Conservation (phyloP, 441 rosid species). For the Eutrema salsugineum region DNA sequence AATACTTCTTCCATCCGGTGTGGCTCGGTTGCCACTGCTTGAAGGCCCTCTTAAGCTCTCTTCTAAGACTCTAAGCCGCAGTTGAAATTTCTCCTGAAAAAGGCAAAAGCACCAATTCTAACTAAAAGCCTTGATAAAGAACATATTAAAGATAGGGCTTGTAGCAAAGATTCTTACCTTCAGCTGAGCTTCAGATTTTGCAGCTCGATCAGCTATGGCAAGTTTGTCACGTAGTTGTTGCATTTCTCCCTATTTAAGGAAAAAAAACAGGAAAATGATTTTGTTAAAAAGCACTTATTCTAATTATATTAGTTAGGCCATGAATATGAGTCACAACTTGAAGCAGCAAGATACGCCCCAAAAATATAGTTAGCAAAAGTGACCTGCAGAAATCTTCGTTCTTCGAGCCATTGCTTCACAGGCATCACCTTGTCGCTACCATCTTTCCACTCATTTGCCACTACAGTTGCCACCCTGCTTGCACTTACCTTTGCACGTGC, state of each 20-base stretch:
- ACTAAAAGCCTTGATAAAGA: not conserved
- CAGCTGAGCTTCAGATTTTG: conserved; percentile 89
- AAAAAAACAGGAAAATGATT: not conserved
- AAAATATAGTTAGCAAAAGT: not conserved
- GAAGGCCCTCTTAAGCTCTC: conserved; percentile 82
- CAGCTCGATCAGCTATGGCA: conserved; percentile 73
- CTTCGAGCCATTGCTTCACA: conserved; percentile 97
- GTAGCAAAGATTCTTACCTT: conserved; percentile 45
- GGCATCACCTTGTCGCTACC: conserved; percentile 98
- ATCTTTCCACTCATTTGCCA: conserved; percentile 98
- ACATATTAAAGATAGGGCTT: not conserved
- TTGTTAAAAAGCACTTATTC: not conserved
- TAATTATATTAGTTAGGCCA: not conserved
- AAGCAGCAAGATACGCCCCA: conserved; percentile 5
- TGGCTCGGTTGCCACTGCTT: conserved; percentile 42
- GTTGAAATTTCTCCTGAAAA: conserved; percentile 77
- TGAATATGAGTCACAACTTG: not conserved
- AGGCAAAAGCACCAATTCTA: not conserved
- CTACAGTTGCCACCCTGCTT: conserved; percentile 90
- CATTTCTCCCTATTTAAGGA: conserved; percentile 76
- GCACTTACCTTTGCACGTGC: conserved; percentile 97
- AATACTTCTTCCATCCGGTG: conserved; percentile 61
- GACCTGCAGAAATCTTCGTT: conserved; percentile 92
- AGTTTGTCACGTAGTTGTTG: conserved; percentile 95
- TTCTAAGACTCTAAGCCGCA: conserved; percentile 88